Conservation (phyloP, 495 filamentous ascomycete genomes). For the Hyphodiscus hymeniophilus region DNA sequence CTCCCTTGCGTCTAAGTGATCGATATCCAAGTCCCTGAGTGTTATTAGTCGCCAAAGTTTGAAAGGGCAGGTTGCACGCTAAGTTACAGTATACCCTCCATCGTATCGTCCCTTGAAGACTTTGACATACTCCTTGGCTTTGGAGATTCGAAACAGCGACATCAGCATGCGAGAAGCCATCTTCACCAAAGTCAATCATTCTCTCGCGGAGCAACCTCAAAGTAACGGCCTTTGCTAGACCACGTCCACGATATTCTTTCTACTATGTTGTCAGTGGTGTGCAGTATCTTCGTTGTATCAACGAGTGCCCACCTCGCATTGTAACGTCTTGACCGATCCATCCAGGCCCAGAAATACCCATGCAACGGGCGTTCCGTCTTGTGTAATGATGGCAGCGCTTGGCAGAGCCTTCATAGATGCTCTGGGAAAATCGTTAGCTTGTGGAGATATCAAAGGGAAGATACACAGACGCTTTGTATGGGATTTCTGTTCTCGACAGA, state of each 20-base stretch:
- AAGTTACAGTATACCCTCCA: constrained; percentile 30
- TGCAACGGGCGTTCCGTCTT: constrained; percentile 8
- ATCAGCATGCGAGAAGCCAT: constrained; percentile 34
- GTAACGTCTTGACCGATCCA: constrained; percentile 26
- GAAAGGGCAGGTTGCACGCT: too few relatives aligned
- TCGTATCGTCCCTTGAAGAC: constrained; percentile 29
- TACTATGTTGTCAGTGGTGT: constrained; percentile 8
- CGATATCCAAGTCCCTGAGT: too few relatives aligned
- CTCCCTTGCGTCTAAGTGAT: too few relatives aligned
- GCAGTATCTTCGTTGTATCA: background rate
- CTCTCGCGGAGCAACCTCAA: constrained; percentile 32
- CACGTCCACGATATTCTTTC: constrained; percentile 32
- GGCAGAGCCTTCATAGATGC: background rate
- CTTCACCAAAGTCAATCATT: constrained; percentile 28
- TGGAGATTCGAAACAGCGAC: constrained; percentile 30
- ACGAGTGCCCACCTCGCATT: constrained; percentile 26
- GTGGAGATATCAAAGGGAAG: background rate
- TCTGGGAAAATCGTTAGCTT: background rate
- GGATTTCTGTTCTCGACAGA: constrained; percentile 26
- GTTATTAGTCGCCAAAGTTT: too few relatives aligned
- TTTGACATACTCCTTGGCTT: constrained; percentile 35
- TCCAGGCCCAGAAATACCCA: constrained; percentile 36
- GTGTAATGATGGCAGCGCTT: background rate
- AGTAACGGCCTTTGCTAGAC: constrained; percentile 36
- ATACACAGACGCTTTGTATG: constrained; percentile 28